phyloP scores from a whole-genome alignment of 305 asterid genomes.

The Striga hermonthica region DNA sequence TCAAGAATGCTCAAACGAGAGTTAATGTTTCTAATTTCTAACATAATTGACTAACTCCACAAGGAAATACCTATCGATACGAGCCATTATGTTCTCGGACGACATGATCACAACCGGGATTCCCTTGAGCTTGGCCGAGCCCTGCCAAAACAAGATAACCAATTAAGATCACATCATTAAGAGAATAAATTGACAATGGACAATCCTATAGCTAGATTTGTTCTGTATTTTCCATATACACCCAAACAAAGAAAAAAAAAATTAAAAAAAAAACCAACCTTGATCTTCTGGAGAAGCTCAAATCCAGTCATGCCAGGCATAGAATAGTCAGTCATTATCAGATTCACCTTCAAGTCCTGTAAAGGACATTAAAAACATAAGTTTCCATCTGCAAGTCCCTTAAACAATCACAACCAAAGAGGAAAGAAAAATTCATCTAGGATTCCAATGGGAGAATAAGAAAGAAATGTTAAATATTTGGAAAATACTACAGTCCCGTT shows the following conservation, averaged over 20 bases:
- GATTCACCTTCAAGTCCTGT: slow-evolving; percentile 79
- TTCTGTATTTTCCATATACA: not conserved
- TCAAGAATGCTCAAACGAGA: not conserved
- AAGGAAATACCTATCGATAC: slow-evolving; percentile 64
- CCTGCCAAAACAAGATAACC: slow-evolving; percentile 38
- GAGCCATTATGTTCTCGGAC: slow-evolving; percentile 70
- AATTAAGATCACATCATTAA: slow-evolving; percentile 3
- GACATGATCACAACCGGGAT: slow-evolving; percentile 92
- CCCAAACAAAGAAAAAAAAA: not conserved
- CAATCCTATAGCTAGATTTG: not conserved
- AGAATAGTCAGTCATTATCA: slow-evolving; percentile 82
- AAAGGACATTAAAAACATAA: slow-evolving; percentile 7
- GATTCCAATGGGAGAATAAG: too few species aligned
- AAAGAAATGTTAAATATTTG: too few species aligned
- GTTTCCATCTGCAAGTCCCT: not conserved
- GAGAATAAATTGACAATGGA: not conserved
- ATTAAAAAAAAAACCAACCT: slow-evolving; percentile 43
- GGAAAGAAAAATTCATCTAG: too few species aligned
- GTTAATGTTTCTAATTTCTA: not conserved
- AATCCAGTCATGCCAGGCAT: slow-evolving; percentile 98
- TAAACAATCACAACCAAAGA: slow-evolving; percentile 3
- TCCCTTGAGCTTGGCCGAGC: slow-evolving; percentile 55
- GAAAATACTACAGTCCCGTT: too few species aligned
- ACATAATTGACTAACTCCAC: not conserved
- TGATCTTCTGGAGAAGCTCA: slow-evolving; percentile 84